phyloP scores from a whole-genome alignment of 495 filamentous ascomycete genomes.

The Cercophora sp. region DNA sequence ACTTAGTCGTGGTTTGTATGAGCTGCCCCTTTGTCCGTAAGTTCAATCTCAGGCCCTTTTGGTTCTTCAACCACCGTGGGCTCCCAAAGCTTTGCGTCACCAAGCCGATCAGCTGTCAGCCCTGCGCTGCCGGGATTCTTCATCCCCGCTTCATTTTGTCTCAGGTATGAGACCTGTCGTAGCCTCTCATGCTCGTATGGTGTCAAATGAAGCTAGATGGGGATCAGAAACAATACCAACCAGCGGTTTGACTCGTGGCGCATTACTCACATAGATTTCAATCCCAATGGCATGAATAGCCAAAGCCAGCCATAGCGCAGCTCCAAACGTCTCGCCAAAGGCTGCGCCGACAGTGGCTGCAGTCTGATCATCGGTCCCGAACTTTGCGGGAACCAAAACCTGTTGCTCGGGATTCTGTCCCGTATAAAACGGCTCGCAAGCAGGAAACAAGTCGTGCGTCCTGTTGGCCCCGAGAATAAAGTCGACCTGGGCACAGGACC shows the following conservation, averaged over 20 bases:
- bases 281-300: constrained; percentile 45
- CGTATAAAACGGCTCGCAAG: no score
- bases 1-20: no score
- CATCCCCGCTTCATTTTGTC: constrained; percentile 49
- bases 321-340: constrained; percentile 39
- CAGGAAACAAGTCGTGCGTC: no score
- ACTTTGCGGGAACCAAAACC: constrained; percentile 29
- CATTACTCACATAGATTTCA: constrained; percentile 49
- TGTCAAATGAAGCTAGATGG: constrained; percentile 40
- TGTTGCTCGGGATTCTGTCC: constrained; percentile 11
- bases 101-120: constrained; percentile 40
- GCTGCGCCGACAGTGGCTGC: constrained; percentile 25
- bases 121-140: constrained; percentile 45
- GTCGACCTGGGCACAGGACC: not conserved
- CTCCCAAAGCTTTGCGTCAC: constrained; percentile 37
- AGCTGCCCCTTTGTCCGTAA: no score
- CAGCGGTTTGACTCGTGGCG: constrained; percentile 14
- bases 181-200: constrained; percentile 46
- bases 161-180: constrained; percentile 45
- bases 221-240: not conserved
- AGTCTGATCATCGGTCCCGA: constrained; percentile 13
- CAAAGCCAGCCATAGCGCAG: constrained; percentile 43
- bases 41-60: no score
- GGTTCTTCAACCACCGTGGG: not conserved
- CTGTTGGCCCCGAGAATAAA: not conserved